Evolutionary conservation across 73 alveolate genomes (phyloP).

Genomic region (Tetrahymena malaccensis): DNA sequence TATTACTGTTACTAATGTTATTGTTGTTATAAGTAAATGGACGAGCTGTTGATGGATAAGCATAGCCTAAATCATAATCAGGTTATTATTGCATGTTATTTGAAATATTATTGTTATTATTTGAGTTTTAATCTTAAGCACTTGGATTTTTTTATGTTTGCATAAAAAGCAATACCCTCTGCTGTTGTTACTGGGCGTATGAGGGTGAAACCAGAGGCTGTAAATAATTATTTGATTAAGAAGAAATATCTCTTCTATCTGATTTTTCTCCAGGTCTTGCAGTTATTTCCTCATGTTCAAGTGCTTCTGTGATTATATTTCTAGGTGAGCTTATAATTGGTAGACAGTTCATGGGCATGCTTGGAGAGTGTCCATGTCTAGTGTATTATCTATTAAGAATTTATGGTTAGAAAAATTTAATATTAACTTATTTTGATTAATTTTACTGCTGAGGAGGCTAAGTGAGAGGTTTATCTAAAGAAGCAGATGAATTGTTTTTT

Average conservation of each 20-base stretch:
- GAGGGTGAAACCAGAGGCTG: not conserved
- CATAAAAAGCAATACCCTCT: not conserved
- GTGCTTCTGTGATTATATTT: not conserved
- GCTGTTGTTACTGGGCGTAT: not conserved
- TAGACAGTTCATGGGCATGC: not conserved
- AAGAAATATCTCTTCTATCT: not conserved
- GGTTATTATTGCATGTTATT: not conserved
- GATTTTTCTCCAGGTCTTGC: not conserved
- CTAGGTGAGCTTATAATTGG: not conserved
- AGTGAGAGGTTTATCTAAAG: not conserved
- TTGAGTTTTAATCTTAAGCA: not conserved
- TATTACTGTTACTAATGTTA: not conserved
- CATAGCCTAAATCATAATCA: not conserved
- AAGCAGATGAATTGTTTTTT: conserved; percentile 1
- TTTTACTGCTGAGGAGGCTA: not conserved
- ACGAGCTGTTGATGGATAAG: not conserved
- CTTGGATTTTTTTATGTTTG: not conserved
- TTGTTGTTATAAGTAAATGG: not conserved
- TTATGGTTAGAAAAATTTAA: not conserved
- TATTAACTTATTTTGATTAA: not conserved
- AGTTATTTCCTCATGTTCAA: not conserved
- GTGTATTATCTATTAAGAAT: not conserved
- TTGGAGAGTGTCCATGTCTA: not conserved
- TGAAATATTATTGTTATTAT: not conserved
- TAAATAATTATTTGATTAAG: not conserved